Conservation (phyloP, 192 early-diverging fungal species). For the Backusella australiensis region DNA sequence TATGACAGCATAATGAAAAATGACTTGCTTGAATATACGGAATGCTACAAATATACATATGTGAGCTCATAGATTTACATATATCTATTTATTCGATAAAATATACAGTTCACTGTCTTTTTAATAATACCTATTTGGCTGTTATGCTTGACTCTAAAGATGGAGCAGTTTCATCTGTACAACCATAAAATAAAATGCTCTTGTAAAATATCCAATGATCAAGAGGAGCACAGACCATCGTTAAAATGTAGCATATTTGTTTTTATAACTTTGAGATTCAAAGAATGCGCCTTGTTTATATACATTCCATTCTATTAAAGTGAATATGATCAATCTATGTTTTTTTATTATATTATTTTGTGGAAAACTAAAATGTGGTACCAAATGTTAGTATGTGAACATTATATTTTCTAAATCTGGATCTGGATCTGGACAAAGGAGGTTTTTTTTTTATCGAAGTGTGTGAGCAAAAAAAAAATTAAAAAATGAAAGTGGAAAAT, state of each 20-base stretch:
- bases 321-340: neutral
- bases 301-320: neutral
- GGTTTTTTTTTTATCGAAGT: neutral
- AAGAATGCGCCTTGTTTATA: neutral
- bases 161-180: neutral
- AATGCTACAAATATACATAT: neutral
- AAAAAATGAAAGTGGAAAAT: neutral
- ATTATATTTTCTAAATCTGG: neutral
- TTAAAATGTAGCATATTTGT: neutral
- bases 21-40: neutral
- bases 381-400: conserved; percentile 6
- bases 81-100: neutral
- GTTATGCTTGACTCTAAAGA: neutral
- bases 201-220: neutral
- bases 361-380: neutral
- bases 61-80: neutral
- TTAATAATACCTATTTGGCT: neutral
- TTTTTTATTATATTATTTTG: neutral
- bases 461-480: neutral
- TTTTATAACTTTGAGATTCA: neutral
- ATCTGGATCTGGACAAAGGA: neutral
- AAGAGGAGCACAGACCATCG: neutral
- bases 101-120: neutral
- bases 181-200: neutral
- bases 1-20: conserved; percentile 1